Percentiles rank a stretch among this genome's conserved stretches.
These are phyloP conservation scores for Myxozyma neglecta DNA, from an alignment of 805 yeast species.

Conservation along the genomic window DNA sequence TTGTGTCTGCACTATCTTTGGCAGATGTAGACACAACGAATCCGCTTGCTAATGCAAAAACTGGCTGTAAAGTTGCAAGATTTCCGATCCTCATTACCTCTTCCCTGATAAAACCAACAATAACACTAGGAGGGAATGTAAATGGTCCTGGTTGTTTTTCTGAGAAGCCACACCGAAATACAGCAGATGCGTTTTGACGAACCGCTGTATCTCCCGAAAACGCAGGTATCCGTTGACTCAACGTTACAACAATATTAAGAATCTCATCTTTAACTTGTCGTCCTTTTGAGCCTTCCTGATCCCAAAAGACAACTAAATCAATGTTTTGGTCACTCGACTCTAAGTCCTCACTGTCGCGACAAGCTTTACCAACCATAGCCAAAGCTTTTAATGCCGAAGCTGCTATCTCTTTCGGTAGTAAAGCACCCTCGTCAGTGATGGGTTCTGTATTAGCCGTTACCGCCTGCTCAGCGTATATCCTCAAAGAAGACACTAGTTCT, in stretches of 20 bases:
- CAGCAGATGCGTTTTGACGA: slow-evolving; percentile 62
- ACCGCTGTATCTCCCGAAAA: slow-evolving; percentile 38
- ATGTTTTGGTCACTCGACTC: slow-evolving; percentile 39
- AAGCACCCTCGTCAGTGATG: not conserved
- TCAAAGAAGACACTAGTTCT: slow-evolving; percentile 12
- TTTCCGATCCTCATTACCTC: slow-evolving; percentile 12
- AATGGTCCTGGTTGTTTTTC: slow-evolving; percentile 70
- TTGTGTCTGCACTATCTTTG: not conserved
- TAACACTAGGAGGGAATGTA: slow-evolving; percentile 48
- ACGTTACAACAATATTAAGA: slow-evolving; percentile 45
- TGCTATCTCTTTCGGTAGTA: slow-evolving; percentile 40
- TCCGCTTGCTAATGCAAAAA: slow-evolving; percentile 12
- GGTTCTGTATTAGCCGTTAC: not conserved
- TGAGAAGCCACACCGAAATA: slow-evolving; percentile 62
- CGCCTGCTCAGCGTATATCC: slow-evolving; percentile 13
- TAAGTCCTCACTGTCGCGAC: slow-evolving; percentile 58
- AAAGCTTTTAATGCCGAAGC: slow-evolving; percentile 62
- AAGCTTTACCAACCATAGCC: slow-evolving; percentile 69
- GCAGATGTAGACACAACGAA: slow-evolving; percentile 7
- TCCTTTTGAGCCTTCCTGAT: slow-evolving; percentile 52
- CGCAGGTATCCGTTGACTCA: slow-evolving; percentile 45
- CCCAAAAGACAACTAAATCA: slow-evolving; percentile 27
- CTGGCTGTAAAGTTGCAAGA: slow-evolving; percentile 15
- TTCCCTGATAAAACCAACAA: slow-evolving; percentile 39
- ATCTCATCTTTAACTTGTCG: slow-evolving; percentile 50